Base-by-base conservation (phyloP, 495 filamentous ascomycete genomes). In the Aspergillus nanangensis region DNA sequence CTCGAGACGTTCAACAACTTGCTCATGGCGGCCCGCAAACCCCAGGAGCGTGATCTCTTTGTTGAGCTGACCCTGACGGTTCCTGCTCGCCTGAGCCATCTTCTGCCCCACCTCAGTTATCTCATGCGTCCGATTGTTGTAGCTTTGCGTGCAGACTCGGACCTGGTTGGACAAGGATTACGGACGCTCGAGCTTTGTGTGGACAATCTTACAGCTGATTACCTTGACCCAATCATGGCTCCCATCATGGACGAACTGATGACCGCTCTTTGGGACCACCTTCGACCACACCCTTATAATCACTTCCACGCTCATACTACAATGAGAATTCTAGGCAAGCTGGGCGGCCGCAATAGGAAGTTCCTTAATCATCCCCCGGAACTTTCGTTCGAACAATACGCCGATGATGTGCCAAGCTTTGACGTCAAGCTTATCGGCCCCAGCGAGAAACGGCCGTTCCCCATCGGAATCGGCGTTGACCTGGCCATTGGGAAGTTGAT, bases 181-280 rank as follows among this genome's bases (percentile, higher is more conserved):
- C 76, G 94, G 18, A 99, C 94, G 0, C 72, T 99, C 13, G 94
- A 99, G 58, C 77, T 99, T 13, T 99, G 94, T 57, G 94, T 99
- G 19, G 94, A 99, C 50, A 99, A 99, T 55, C 76, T 99, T 1
- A 99, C 94, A 0, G 91, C 93, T 0, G 94, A 99, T 53, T 99
- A 99, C 57, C 63, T 99, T 23, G 94, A 99, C 54, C 94, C 94
- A 0, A 99, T 99, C 45, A 99, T 99, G 93, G 89, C 90, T 5
- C 94, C 94, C 2, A 93, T 96, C 35, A 96, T 99, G 66, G 93
- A 97, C 54, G 94, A 99, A 51, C 68, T 99, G 42, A 97, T 97
- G 91, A 89, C 88, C 33, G 91, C 90, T 3, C 76, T 99, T 7
- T 97, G 92, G 79, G 88, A 95, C 47, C 94, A 97, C 59, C 75